phyloP scores from a whole-genome alignment of 2,329 filamentous ascomycete species.

The Fusarium mundagurra region DNA sequence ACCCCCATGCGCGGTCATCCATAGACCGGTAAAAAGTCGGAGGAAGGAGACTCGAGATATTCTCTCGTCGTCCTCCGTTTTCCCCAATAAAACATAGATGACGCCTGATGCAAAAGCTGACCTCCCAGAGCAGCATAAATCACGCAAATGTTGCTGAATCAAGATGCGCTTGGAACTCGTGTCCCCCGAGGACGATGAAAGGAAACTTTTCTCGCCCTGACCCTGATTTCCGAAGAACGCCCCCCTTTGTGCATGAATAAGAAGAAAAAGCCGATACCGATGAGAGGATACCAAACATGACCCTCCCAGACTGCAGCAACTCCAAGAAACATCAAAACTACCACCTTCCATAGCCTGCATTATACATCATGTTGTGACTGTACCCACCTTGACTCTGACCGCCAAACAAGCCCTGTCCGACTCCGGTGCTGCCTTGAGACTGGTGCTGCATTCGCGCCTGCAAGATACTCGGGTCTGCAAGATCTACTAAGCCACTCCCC shows the following conservation, averaged over 20 bases:
- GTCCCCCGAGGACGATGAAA: conserved; percentile 41
- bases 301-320: conserved; percentile 26
- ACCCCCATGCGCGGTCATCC: conserved; percentile 37
- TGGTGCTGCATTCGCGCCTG: conserved; percentile 96
- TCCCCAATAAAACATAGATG: conserved; percentile 43
- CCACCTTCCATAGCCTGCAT: conserved; percentile 76
- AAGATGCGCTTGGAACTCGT: conserved; percentile 45
- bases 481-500: conserved; percentile 99
- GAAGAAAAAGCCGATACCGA: conserved; percentile 31
- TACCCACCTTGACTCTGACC: conserved; percentile 95
- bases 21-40: conserved; percentile 37
- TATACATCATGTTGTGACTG: conserved; percentile 87
- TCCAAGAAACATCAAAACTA: conserved; percentile 50
- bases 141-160: conserved; percentile 47
- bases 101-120: conserved; percentile 47
- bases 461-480: conserved; percentile 99
- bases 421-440: conserved; percentile 81
- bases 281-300: conserved; percentile 39
- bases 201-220: conserved; percentile 31
- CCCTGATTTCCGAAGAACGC: conserved; percentile 45
- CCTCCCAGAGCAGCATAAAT: conserved; percentile 43
- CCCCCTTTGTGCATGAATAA: conserved; percentile 36
- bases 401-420: conserved; percentile 89
- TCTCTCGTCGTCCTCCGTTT: conserved; percentile 36
- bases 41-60: conserved; percentile 31